These are phyloP conservation scores for Suhomyces anneliseae DNA, from an alignment of 1,139 yeast genomes.

Conservation along the genomic window DNA sequence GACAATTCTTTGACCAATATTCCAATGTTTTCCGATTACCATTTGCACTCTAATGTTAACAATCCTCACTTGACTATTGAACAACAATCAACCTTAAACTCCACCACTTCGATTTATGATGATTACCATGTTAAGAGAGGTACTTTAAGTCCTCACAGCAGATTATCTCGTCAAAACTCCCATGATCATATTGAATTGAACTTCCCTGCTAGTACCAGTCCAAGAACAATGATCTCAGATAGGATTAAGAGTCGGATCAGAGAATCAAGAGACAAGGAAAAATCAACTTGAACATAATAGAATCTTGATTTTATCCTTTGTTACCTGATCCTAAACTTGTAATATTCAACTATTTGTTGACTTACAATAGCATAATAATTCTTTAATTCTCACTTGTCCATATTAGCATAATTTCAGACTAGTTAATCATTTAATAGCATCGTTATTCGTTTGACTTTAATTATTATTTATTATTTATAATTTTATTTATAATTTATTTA, in stretches of 20 bases:
- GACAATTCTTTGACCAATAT: conserved; percentile 55
- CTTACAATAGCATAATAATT: not conserved
- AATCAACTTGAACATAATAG: not conserved
- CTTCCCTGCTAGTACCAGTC: conserved; percentile 19
- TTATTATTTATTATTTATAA: not conserved
- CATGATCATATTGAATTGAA: conserved; percentile 39
- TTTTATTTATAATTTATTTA: too few species aligned
- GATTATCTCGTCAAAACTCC: conserved; percentile 14
- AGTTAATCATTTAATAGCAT: not conserved
- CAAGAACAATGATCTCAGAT: conserved; percentile 27
- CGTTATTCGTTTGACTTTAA: not conserved
- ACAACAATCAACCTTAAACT: conserved; percentile 28
- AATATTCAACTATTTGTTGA: not conserved
- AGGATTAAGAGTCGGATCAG: conserved; percentile 38
- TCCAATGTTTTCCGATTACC: conserved; percentile 54
- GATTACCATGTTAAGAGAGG: conserved; percentile 22
- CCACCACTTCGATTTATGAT: conserved; percentile 31
- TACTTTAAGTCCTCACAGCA: conserved; percentile 2
- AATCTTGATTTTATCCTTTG: too few species aligned
- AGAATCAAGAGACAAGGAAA: conserved; percentile 28
- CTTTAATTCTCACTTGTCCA: not conserved
- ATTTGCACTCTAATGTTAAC: conserved; percentile 36
- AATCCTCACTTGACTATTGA: conserved; percentile 26
- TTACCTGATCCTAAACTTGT: not conserved
- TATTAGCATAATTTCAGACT: not conserved